Conservation (phyloP, 768 basidiomycete species). For the Pleurotus djamor region DNA sequence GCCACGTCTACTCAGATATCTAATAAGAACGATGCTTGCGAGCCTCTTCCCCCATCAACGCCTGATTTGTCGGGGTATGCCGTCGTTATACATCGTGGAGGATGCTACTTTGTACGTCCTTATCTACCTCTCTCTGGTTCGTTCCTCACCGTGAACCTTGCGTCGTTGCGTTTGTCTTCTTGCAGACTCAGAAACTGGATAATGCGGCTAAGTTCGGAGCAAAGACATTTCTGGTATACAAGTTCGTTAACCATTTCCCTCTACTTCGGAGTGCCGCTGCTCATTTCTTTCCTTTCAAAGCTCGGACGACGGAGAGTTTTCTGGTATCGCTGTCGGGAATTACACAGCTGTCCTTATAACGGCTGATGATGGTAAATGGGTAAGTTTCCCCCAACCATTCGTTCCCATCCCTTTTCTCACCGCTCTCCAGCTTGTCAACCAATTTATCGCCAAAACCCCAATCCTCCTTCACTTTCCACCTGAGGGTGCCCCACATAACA, state of each 20-base stretch:
- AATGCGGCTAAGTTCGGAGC: constrained; percentile 56
- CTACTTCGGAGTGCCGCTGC: background rate
- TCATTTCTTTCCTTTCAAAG: constrained; percentile 19
- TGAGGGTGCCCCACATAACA: constrained; percentile 21
- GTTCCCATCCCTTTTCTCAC: background rate
- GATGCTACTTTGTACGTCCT: constrained; percentile 47
- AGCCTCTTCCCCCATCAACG: constrained; percentile 46
- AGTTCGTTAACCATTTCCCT: constrained; percentile 31
- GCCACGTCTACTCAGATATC: constrained; percentile 56
- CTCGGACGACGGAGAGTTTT: constrained; percentile 43
- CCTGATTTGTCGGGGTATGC: constrained; percentile 54
- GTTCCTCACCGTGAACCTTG: background rate
- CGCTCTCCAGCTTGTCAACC: constrained; percentile 23
- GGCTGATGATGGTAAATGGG: constrained; percentile 53
- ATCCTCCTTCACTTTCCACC: constrained; percentile 32
- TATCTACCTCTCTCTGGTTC: background rate
- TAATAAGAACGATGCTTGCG: constrained; percentile 56
- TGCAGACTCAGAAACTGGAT: constrained; percentile 44
- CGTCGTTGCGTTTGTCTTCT: background rate
- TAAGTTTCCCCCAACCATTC: constrained; percentile 21
- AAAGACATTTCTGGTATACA: constrained; percentile 47
- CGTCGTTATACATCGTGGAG: constrained; percentile 57
- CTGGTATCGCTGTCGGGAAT: constrained; percentile 38
- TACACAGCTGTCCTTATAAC: constrained; percentile 49
- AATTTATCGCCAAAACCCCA: constrained; percentile 21